Base-by-base conservation (phyloP, 108 stramenopile species). In the Mediolabrus comicus region DNA sequence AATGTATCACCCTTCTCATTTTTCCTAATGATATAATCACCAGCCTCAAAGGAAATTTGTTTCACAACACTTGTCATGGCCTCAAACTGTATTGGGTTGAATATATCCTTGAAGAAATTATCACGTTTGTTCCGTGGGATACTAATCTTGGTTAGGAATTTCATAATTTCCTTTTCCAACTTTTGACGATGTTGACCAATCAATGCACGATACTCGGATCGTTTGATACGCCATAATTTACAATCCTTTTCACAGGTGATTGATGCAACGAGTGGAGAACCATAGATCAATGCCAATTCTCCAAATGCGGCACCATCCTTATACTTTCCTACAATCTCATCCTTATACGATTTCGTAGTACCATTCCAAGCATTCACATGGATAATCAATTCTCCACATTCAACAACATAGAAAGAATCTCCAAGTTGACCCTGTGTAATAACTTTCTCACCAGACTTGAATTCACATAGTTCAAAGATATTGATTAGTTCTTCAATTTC, bases 231-330 rank as follows among this genome's bases (percentile, higher is more conserved):
- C 85, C 85, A 89, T 9, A 88, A 39, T 35, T 74, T 80, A 55
- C 85, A 84, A 6, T 75, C 83, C 17, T 27, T 30, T n/a, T 71
- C 63, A 30, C 84, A 81, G 28, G 57, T 60, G 59, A 87, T 77
- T 38, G 87, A 81, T 8, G 90, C 92, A 28, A 79, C 79, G n/a
- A 85, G 83, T 0, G 91, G 87, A 25, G 75, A 86, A 57, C 86
- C 82, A 83, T 91, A 91, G 69, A 94, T 85, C 52, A 94, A 67
- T 19, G 91, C 86, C 9, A 91, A 78, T 74, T 94, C 92, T 22
- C 92, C 92, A 75, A 94, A 92, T 46, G 81, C 69, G 30, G 62
- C 52, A 1, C 77, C 84, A 16, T 28, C 49, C 0, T 28, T 5
- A 51, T 57, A 62, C 24, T 31, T 62, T 34, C 63, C 61, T 43